Evolutionary conservation across 371 early-diverging fungal genomes (phyloP).

Genomic region (Mortierella sp.): DNA sequence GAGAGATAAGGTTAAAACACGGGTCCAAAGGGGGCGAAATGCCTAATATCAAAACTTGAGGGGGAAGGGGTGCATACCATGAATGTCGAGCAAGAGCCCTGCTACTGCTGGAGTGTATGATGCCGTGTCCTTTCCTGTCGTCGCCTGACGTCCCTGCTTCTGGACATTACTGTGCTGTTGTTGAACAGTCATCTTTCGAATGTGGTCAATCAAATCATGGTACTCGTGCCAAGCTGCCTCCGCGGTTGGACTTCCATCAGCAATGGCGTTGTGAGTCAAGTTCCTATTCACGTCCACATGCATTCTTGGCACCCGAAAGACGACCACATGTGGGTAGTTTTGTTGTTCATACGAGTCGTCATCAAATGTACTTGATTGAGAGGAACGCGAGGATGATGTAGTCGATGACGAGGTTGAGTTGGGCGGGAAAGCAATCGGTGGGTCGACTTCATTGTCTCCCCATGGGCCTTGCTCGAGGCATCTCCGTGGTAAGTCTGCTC

Average conservation of each 20-base stretch:
- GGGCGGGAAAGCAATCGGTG: slow-evolving; percentile 15
- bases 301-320: slow-evolving; percentile 25
- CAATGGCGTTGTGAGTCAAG: slow-evolving; percentile 32
- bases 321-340: slow-evolving; percentile 37
- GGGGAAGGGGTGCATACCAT: slow-evolving; percentile 15
- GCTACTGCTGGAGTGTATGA: not conserved
- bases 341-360: too few relatives aligned
- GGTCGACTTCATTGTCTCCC: slow-evolving; percentile 28
- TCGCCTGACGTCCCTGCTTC: not conserved
- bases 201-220: slow-evolving; percentile 42
- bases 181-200: slow-evolving; percentile 22
- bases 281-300: slow-evolving; percentile 50
- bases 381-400: not conserved
- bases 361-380: too few relatives aligned
- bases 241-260: slow-evolving; percentile 17
- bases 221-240: slow-evolving; percentile 48
- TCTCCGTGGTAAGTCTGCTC: slow-evolving; percentile 1
- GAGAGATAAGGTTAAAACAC: too few relatives aligned
- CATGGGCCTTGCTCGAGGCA: slow-evolving; percentile 27
- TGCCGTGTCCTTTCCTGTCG: not conserved
- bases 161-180: slow-evolving; percentile 6
- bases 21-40: too few relatives aligned
- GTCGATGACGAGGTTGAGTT: not conserved
- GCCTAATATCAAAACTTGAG: not conserved
- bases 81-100: slow-evolving; percentile 46